Percentiles rank a stretch among this genome's conserved stretches.
These are phyloP conservation scores for Neurospora sp. DNA, from an alignment of 495 filamentous ascomycete genomes.

Conservation along the genomic window DNA sequence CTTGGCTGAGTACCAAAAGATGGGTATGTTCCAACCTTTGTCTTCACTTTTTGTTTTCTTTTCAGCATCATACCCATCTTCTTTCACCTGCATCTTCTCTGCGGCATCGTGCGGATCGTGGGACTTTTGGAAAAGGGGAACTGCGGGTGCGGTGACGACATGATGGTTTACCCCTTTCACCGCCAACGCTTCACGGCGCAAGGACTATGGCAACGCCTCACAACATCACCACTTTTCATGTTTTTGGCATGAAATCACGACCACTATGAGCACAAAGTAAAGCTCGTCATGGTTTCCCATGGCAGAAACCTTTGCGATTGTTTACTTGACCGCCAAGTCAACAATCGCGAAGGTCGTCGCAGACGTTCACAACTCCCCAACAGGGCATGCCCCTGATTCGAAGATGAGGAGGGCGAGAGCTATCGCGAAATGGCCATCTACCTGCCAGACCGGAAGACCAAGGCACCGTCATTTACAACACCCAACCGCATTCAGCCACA, in stretches of 20 bases:
- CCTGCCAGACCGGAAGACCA: not conserved
- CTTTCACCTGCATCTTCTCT: not conserved
- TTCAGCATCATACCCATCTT: not conserved
- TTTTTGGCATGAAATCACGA: not conserved
- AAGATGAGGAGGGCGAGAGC: not conserved
- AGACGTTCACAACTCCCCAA: not conserved
- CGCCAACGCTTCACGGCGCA: not conserved
- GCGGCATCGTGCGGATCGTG: not conserved
- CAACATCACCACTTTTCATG: not conserved
- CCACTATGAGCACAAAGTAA: not conserved
- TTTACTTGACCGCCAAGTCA: not conserved
- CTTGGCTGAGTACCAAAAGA: slow-evolving; percentile 78
- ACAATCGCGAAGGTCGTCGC: not conserved
- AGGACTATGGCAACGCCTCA: not conserved
- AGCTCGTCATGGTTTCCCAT: not conserved
- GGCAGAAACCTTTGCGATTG: not conserved
- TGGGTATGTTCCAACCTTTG: slow-evolving; percentile 54
- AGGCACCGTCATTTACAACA: not conserved
- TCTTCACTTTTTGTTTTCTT: slow-evolving; percentile 3
- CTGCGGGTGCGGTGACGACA: not conserved
- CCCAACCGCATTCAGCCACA: not conserved
- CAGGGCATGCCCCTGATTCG: not conserved
- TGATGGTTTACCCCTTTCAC: not conserved
- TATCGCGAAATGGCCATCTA: not conserved
- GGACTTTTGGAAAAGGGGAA: not conserved